Conservation (phyloP, 257 asterid species). For the Rubia yunnanensis region DNA sequence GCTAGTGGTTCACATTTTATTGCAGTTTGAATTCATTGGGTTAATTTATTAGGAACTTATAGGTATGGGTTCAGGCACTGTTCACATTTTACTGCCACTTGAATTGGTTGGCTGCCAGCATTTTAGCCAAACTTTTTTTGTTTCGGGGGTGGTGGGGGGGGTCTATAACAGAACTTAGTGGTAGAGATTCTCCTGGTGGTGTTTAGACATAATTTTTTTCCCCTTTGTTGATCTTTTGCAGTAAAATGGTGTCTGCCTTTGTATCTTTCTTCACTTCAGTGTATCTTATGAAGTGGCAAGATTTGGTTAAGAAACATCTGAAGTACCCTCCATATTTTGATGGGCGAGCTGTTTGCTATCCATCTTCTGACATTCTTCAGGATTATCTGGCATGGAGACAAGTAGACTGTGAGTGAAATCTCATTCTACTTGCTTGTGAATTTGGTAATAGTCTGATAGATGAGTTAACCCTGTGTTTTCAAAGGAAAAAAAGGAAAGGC, state of each 20-base stretch:
- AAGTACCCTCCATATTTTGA: conserved; percentile 64
- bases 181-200: background rate
- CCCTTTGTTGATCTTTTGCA: conserved; percentile 21
- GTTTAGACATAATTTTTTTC: background rate
- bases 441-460: background rate
- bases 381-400: conserved; percentile 95
- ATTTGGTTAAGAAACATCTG: conserved; percentile 51
- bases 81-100: background rate
- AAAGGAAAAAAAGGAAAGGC: background rate
- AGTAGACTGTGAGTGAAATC: conserved; percentile 70
- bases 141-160: background rate
- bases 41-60: background rate
- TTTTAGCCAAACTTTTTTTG: background rate
- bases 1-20: background rate
- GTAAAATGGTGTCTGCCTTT: conserved; percentile 58
- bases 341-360: conserved; percentile 82
- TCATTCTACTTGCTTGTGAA: background rate
- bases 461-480: background rate
- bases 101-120: background rate
- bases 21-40: background rate
- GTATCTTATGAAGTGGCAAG: conserved; percentile 67
- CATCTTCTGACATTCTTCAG: conserved; percentile 50
- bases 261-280: conserved; percentile 67
- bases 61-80: background rate
- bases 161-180: background rate